phyloP scores from a whole-genome alignment of 306 rosid genomes.

The Fragaria nilgerrensis region DNA sequence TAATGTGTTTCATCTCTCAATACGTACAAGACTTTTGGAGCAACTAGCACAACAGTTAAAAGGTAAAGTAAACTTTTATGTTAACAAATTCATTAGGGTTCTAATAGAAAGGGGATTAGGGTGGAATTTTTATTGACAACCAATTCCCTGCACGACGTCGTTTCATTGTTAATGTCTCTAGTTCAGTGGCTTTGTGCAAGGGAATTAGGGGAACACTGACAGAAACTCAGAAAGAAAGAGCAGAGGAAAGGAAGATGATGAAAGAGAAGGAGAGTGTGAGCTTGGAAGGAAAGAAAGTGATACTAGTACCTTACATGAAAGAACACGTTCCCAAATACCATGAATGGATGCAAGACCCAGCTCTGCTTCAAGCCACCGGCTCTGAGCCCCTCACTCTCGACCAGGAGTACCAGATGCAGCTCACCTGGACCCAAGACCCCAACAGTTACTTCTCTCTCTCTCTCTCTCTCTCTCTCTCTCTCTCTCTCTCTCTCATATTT shows the following conservation, averaged over 20 bases:
- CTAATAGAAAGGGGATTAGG: no score
- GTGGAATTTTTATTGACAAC: no score
- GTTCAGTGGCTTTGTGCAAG: no score
- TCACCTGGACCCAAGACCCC: conserved; percentile 81
- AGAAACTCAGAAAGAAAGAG: not conserved
- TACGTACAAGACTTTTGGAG: no score
- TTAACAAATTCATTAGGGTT: no score
- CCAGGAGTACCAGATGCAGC: conserved; percentile 82
- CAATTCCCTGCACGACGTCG: not conserved
- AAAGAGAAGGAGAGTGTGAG: conserved; percentile 45
- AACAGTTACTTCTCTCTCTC: conserved; percentile 45
- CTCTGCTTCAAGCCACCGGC: conserved; percentile 81
- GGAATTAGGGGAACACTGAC: not conserved
- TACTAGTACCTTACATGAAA: conserved; percentile 79
- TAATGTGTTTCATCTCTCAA: no score
- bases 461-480: not conserved
- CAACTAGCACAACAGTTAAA: no score
- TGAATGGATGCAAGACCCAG: conserved; percentile 77
- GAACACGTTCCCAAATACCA: conserved; percentile 81
- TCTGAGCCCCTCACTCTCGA: conserved; percentile 85
- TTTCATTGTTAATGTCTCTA: no score
- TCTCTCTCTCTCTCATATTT: not conserved
- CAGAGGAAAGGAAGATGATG: conserved; percentile 3
- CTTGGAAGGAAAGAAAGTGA: conserved; percentile 66
- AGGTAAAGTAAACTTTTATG: no score